A percentile compares a stretch with the other conserved stretches of the same genome.
phyloP scores from a whole-genome alignment of 2,329 filamentous ascomycete genomes.

The Stenocarpella maydis region DNA sequence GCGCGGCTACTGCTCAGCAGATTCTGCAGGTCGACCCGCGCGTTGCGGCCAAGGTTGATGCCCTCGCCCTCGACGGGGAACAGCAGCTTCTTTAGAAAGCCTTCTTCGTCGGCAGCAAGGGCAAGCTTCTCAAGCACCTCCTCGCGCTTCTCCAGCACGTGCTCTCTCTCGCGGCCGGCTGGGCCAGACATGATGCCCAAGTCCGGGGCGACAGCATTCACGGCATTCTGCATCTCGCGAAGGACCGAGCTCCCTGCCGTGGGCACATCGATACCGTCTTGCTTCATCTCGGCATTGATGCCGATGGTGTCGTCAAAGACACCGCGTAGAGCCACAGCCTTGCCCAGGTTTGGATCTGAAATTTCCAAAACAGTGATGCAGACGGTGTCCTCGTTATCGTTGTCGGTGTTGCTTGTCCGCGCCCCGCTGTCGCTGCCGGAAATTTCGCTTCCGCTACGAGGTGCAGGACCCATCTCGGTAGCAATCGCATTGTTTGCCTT shows the following conservation, averaged over 20 bases:
- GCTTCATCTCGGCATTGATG: conserved; percentile 97
- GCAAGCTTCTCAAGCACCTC: conserved; percentile 86
- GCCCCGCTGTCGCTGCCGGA: conserved; percentile 71
- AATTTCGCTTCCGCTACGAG: conserved; percentile 60
- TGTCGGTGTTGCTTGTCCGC: conserved; percentile 71
- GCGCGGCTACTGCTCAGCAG: conserved; percentile 84
- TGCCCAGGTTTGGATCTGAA: conserved; percentile 80
- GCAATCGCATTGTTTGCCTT: conserved; percentile 89
- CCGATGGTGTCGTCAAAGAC: conserved; percentile 93
- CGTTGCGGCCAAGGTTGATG: conserved; percentile 80
- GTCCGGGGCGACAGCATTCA: conserved; percentile 79
- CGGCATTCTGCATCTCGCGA: conserved; percentile 85
- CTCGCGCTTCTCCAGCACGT: conserved; percentile 82
- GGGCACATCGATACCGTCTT: conserved; percentile 84
- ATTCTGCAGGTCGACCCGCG: conserved; percentile 79
- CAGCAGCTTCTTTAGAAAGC: conserved; percentile 82
- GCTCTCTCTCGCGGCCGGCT: conserved; percentile 75
- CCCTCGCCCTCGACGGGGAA: conserved; percentile 81
- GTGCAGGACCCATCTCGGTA: conserved; percentile 69
- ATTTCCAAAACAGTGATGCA: conserved; percentile 89
- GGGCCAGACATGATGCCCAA: conserved; percentile 77
- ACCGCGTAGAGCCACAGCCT: conserved; percentile 86
- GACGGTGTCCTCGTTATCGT: conserved; percentile 83
- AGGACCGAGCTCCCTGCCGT: conserved; percentile 81
- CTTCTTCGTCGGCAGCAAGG: conserved; percentile 80